Evolutionary conservation across 352 stramenopile genomes (phyloP), one percentile per base, ranked within the genome.

Genomic region (Phytophthora vignae): DNA sequence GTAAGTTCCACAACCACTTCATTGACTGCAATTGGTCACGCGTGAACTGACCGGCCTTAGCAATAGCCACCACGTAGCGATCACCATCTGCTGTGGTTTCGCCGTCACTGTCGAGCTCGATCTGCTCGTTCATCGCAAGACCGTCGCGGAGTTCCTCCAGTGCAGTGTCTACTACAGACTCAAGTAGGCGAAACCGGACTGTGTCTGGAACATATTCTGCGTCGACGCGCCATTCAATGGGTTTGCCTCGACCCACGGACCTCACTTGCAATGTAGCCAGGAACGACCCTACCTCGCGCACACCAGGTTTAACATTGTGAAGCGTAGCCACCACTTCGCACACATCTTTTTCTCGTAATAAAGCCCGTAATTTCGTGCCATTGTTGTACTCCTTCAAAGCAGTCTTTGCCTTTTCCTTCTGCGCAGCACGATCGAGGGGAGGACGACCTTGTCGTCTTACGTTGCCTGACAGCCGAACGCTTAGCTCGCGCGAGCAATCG

Each of bases 11-110:
- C 21, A 22, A 22, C 21, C 21, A 22, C 15, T 69, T 60, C 61
- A 69, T 62, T 19, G 52, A 8, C 17, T 55, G 17, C 36, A 69
- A 1, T 31, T 69, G 36, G 7, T 36, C 15, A 22, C 50, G 40
- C 40, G 40, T 49, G 14, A 49, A 21, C 17, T 49, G 40, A n/a
- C 40, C 14, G 14, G 10, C 12, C 40, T 49, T 21, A 61, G 9
- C 14, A 17, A 42, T 42, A 15, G 36, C 36, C 36, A 3, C 36
- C 36, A 42, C 36, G 11, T 42, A 42, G 15, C 36, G 9, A 42
- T 42, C 36, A 11, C 36, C 36, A 11, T 11, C 10, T 42, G 36
- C 10, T 17, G 36, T 2, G 36, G 36, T 11, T 42, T 42, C 36
- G 36, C 36, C 36, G 7, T 42, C 36, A 22, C 21, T 22, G 21